Base-by-base conservation (phyloP, 2,329 filamentous ascomycete genomes). In the Fusarium staphyleae region DNA sequence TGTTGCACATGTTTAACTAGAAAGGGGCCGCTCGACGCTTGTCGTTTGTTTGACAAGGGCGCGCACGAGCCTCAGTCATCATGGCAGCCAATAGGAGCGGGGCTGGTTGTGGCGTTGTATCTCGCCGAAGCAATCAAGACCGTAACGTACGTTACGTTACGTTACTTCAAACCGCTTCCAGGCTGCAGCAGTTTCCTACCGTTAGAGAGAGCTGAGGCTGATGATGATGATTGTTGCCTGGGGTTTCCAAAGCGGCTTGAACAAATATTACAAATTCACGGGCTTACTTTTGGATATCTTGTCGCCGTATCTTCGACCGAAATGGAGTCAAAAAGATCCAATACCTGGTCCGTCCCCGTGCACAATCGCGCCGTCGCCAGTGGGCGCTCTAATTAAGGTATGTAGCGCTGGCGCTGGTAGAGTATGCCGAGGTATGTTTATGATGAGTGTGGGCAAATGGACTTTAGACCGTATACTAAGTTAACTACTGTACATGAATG, bases 1-100 rank as follows among this genome's bases (percentile, higher is more conserved):
- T 43, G 39, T 47, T 33, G 54, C 33, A 42, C 52, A 47, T 40
- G 34, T 44, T 30, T 49, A n/a, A n/a, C n/a, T n/a, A 39, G 55
- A 62, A 62, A 60, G 58, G 58, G 49, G 58, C 42, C 32, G 55
- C 35, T 62, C 46, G 48, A 48, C 49, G 36, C 49, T 57, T 62
- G 53, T 43, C 44, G 44, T 47, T 47, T 41, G 15, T 28, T 45
- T 42, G 53, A 57, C 55, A 57, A 44, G 41, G 35, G 6, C 29
- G 14, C 28, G 48, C 40, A 32, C 10, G 34, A 44, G 52, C 41
- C 44, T 48, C 29, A 9, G 22, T 24, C 22, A 43, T n/a, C 29
- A n/a, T 26, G 22, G 26, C 47, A 48, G 48, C 60, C 63, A 65
- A 62, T 65, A 18, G 56, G 50, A 24, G 52, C 26, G 11, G 24